Evolutionary conservation across 352 stramenopile species (phyloP), one percentile per base, ranked within the genome.

Genomic region (Phytopythium litorale): DNA sequence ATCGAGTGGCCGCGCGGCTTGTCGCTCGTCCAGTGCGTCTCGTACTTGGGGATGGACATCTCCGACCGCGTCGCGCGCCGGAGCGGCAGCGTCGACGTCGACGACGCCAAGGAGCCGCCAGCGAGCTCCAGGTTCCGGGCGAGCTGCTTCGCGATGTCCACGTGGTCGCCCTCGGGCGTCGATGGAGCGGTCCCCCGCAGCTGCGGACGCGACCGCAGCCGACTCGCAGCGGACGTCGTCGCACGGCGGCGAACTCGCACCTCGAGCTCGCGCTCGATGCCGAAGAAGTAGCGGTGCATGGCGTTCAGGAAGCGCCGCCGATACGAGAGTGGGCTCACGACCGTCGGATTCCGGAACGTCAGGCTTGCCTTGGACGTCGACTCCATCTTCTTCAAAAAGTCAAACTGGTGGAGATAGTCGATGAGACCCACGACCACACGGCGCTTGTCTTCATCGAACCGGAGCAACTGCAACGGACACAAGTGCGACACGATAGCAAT

Each of bases 361-460:
- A 94, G 70, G 33, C 80, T 90, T 0, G 85, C 84, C 58, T 96
- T 96, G 2, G 87, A 93, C 3, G 84, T 93, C 21, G 87, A 96
- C 66, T 96, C 87, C 79, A 96, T 93, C 56, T 93, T 93, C 64
- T 96, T 96, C 19, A 96, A 61, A 59, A 96, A 92, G 62, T 96
- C 87, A 56, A 92, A 96, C 52, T 96, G 87, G 56, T 96, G 87
- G 57, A 96, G 61, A 53, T 94, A 96, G 60, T 96, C 87, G 59
- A 96, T 96, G 16, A 96, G 66, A 1, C 83, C 82, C 13, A 92
- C 78, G 19, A 91, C 75, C 19, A 96, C 76, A 62, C 83, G 76
- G 0, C 85, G 79, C 19, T 84, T 81, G 18, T 89, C 71, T 60
- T 96, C 87, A 60, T 96, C 82, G 50, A 96, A 94, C 18, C 89